A percentile compares a stretch with the other conserved stretches of the same genome.
phyloP scores from a whole-genome alignment of 345 rosid genomes.

The Nasturtium officinale region DNA sequence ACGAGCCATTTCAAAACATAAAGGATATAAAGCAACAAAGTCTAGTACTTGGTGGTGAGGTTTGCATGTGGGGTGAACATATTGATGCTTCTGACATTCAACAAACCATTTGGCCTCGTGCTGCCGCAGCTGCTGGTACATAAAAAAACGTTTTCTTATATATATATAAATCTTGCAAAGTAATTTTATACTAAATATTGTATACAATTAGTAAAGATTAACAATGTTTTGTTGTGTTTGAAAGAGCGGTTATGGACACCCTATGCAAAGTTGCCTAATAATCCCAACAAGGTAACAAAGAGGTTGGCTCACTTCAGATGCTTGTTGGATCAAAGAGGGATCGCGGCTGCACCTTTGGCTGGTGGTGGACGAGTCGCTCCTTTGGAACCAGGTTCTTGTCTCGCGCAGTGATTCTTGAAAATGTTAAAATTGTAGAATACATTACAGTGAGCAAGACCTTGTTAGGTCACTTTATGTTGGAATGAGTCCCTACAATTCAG shows the following conservation, averaged over 20 bases:
- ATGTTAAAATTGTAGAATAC: not conserved
- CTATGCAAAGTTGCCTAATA: constrained; percentile 52
- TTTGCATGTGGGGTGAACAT: constrained; percentile 80
- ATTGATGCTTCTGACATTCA: constrained; percentile 65
- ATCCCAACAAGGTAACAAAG: constrained; percentile 44
- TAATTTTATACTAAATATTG: not conserved
- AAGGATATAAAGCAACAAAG: constrained; percentile 48
- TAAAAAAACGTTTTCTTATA: not conserved
- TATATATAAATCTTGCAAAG: not conserved
- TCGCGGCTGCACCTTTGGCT: constrained; percentile 63
- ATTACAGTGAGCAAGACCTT: constrained; percentile 6
- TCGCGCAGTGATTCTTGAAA: constrained; percentile 43
- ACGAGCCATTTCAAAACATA: constrained; percentile 63
- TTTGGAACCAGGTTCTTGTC: constrained; percentile 65
- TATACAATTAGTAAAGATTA: not conserved
- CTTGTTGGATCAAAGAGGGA: constrained; percentile 67
- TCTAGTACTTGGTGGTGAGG: constrained; percentile 76
- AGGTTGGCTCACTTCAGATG: constrained; percentile 76
- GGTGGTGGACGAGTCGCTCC: constrained; percentile 60
- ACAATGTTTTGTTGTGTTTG: constrained; percentile 1
- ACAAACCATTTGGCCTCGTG: constrained; percentile 88
- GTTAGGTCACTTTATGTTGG: not conserved
- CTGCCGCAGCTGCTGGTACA: constrained; percentile 82
- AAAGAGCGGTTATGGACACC: constrained; percentile 76
- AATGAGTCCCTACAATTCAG: not conserved